phyloP scores from a whole-genome alignment of 2,329 filamentous ascomycete species.

The Rhynchosporium secalis region DNA sequence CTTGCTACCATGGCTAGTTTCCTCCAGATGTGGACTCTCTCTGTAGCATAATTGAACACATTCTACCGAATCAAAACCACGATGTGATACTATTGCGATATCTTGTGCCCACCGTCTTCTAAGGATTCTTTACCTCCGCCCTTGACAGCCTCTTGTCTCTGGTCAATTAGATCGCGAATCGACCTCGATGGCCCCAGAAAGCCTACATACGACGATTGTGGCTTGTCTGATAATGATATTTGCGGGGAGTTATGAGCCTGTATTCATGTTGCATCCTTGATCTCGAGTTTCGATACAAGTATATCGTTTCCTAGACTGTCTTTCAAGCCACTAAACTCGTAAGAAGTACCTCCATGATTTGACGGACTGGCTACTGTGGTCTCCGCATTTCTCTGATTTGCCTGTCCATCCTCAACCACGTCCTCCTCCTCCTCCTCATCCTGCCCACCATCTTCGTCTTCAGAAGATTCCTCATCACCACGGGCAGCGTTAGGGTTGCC shows the following conservation, averaged over 20 bases:
- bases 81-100: slow-evolving; percentile 9
- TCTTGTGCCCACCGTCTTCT: neutral
- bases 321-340: slow-evolving; percentile 11
- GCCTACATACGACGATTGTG: neutral
- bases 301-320: slow-evolving; percentile 22
- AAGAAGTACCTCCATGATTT: slow-evolving; percentile 5
- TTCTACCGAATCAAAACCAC: slow-evolving; percentile 16
- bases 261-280: slow-evolving; percentile 38
- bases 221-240: neutral
- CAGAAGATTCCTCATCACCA: slow-evolving; percentile 44
- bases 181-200: neutral
- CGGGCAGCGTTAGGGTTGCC: slow-evolving; percentile 37
- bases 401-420: slow-evolving; percentile 28
- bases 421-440: slow-evolving; percentile 39
- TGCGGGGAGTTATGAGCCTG: neutral
- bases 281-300: slow-evolving; percentile 31
- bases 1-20: slow-evolving; percentile 33
- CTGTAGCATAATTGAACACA: slow-evolving; percentile 36
- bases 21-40: slow-evolving; percentile 27
- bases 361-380: neutral
- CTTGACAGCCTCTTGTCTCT: neutral
- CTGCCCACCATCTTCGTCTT: slow-evolving; percentile 38
- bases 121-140: neutral
- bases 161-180: neutral
- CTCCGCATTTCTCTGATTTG: neutral